phyloP scores from a whole-genome alignment of 768 basidiomycete genomes.

The Trametes meyenii region DNA sequence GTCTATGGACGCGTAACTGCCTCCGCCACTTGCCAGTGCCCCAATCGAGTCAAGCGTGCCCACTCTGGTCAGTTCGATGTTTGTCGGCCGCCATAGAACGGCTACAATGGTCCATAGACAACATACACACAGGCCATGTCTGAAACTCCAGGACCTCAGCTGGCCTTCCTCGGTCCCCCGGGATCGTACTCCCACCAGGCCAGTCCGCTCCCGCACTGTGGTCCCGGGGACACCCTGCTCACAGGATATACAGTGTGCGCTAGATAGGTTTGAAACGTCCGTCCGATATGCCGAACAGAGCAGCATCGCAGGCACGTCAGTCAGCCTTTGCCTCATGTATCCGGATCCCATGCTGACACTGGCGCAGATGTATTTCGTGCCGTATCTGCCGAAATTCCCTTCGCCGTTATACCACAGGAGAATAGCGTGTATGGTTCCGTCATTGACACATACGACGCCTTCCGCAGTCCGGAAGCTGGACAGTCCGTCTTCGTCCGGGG shows the following conservation, averaged over 20 bases:
- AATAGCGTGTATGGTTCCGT: conserved; percentile 78
- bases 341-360: neutral
- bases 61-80: too few relatives aligned
- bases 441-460: conserved; percentile 69
- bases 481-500: conserved; percentile 57
- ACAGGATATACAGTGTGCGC: conserved; percentile 43
- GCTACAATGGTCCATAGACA: neutral
- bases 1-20: too few relatives aligned
- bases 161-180: conserved; percentile 66
- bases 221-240: neutral
- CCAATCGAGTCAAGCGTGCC: too few relatives aligned
- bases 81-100: neutral
- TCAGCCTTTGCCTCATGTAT: neutral
- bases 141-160: conserved; percentile 14
- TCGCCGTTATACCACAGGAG: conserved; percentile 79
- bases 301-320: conserved; percentile 40
- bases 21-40: too few relatives aligned
- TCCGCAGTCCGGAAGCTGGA: conserved; percentile 48
- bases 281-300: conserved; percentile 46
- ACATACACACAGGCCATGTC: neutral
- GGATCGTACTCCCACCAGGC: conserved; percentile 53
- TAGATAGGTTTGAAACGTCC: conserved; percentile 46
- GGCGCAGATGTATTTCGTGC: conserved; percentile 62
- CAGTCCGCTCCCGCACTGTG: neutral
- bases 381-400: conserved; percentile 46